These are phyloP conservation scores for Dalbergia cochinchinensis DNA, from an alignment of 306 rosid species.

Conservation along the genomic window DNA sequence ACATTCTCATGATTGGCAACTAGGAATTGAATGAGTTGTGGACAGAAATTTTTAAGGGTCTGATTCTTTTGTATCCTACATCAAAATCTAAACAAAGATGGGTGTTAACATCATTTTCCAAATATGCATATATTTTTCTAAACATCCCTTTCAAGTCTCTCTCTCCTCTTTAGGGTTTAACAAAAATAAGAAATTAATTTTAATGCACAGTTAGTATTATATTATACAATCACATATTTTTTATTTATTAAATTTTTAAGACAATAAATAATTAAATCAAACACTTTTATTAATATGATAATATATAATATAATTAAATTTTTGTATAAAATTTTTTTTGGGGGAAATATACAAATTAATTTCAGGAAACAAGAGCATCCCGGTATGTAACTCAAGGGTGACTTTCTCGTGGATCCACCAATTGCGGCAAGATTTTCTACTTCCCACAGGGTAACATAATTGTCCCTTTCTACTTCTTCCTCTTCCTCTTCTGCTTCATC, in stretches of 20 bases:
- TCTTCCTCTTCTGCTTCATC: constrained; percentile 34
- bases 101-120: constrained; percentile 36
- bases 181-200: too few species aligned
- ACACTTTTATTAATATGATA: too few species aligned
- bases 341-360: neutral
- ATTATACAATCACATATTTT: too few species aligned
- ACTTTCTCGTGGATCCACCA: constrained; percentile 39
- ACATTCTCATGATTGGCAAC: constrained; percentile 33
- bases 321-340: neutral
- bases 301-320: too few species aligned
- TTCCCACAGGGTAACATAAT: constrained; percentile 22
- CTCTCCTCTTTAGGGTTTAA: too few species aligned
- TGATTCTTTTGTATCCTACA: constrained; percentile 13
- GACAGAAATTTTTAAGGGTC: constrained; percentile 32
- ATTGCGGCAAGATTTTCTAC: constrained; percentile 44
- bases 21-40: constrained; percentile 18
- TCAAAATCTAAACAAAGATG: constrained; percentile 29
- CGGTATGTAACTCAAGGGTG: constrained; percentile 16
- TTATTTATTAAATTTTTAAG: too few species aligned
- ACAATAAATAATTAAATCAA: too few species aligned
- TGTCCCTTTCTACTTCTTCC: constrained; percentile 36
- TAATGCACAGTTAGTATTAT: too few species aligned
- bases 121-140: neutral
- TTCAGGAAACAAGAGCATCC: constrained; percentile 18
- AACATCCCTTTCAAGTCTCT: constrained; percentile 39